Evolutionary conservation across 1,284 basidiomycete genomes (phyloP), one percentile per base, ranked within the genome.

Genomic region (Sanghuangporus sanghuang): DNA sequence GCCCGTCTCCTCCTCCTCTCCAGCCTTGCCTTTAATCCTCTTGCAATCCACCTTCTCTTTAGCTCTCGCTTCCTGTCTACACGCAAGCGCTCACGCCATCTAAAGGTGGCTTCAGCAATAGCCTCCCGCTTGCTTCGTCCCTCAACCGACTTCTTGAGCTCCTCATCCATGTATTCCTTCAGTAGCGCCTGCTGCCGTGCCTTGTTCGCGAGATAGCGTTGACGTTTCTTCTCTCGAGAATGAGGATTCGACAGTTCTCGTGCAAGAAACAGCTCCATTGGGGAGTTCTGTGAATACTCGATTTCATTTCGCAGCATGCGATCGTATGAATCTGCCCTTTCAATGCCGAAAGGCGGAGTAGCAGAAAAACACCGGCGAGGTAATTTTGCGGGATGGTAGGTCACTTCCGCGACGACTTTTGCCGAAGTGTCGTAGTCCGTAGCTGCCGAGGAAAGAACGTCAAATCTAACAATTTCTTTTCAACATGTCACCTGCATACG

Each of bases 241-340:
- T 92, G 87, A 38, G 89, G 90, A 73, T 92, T 92, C 27, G 88
- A 80, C 48, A 93, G 82, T 70, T 93, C 90, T 66, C 81, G 81
- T 38, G 77, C 72, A 61, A 93, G 73, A 70, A 85, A 83, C 16
- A 81, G 71, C 71, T 93, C 90, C 64, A 90, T 79, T 9, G 88
- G 85, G 23, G 54, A 57, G 14, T 83, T 80, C 8, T 79, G 75
- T 56, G 81, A 80, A 66, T 84, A 82, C 11, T 71, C 38, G 18
- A 68, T 69, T 53, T 73, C 78, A 68, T 70, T 69, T 12, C 82
- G 80, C 56, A 90, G 70, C 23, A 81, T 79, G 35, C 77, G 79
- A 59, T 90, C 79, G 73, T 85, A 90, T 36, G 80, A 78, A 9
- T 81, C 76, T 70, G 88, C 87, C 23, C 27, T 49, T 9, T 44